Conservation (phyloP, 768 basidiomycete species). For the Mycena kentingensis region DNA sequence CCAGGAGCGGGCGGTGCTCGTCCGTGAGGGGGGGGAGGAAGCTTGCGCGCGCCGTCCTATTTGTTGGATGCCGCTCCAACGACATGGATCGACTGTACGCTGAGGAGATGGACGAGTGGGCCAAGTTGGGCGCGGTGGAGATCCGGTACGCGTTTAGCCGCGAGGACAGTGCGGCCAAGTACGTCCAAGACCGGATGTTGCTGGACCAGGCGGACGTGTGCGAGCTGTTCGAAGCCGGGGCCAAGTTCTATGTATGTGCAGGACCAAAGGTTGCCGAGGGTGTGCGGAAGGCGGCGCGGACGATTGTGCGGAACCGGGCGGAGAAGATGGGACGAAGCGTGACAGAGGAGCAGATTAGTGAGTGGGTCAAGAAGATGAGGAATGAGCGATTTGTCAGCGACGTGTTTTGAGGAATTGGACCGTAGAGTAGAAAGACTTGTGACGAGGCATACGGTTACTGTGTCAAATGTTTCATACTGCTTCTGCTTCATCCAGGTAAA, state of each 20-base stretch:
- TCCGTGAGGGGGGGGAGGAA: constrained; percentile 39
- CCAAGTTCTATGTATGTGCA: background rate
- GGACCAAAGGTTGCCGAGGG: background rate
- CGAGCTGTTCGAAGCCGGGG: background rate
- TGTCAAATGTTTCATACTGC: too few relatives aligned
- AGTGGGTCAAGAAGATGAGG: background rate
- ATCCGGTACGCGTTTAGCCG: constrained; percentile 5
- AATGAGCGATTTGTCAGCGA: constrained; percentile 27
- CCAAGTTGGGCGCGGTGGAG: constrained; percentile 39
- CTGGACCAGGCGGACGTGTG: background rate
- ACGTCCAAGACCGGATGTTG: constrained; percentile 5
- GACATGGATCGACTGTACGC: constrained; percentile 44
- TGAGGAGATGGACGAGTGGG: constrained; percentile 46
- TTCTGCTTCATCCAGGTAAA: too few relatives aligned
- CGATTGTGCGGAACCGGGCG: background rate
- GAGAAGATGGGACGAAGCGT: background rate
- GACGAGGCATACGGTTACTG: too few relatives aligned
- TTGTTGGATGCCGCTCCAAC: constrained; percentile 48
- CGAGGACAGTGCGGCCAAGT: background rate
- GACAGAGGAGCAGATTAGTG: background rate
- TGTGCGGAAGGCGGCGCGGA: background rate
- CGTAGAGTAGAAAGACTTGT: too few relatives aligned
- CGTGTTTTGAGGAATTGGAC: too few relatives aligned
- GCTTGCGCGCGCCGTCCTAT: constrained; percentile 42
- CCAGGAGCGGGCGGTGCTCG: constrained; percentile 45